Conservation (phyloP, 129 eudicot genomes). For the Arctium minus region DNA sequence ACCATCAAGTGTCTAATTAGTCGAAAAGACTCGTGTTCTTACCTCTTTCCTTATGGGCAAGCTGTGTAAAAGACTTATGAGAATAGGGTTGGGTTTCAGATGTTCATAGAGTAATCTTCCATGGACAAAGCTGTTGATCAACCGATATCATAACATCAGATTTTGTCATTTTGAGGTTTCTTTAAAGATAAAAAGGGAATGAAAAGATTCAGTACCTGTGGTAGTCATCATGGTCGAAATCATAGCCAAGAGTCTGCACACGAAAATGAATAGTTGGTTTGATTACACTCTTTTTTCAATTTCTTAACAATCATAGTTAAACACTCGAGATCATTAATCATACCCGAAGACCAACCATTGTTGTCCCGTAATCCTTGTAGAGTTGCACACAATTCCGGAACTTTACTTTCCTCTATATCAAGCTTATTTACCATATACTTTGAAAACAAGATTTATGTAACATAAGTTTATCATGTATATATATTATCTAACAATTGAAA, state of each 20-base stretch:
- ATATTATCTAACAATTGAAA: neutral
- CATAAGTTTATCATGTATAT: neutral
- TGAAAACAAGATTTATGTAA: slow-evolving; percentile 13
- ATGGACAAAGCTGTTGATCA: slow-evolving; percentile 57
- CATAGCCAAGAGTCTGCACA: slow-evolving; percentile 36
- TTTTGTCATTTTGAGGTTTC: neutral
- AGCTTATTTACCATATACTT: slow-evolving; percentile 77
- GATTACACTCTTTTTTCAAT: slow-evolving; percentile 16
- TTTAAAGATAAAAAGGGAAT: neutral
- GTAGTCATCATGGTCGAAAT: slow-evolving; percentile 77
- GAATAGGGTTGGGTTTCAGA: slow-evolving; percentile 71
- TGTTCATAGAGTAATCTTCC: slow-evolving; percentile 81
- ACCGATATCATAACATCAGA: neutral
- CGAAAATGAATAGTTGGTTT: neutral
- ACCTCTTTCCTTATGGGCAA: slow-evolving; percentile 62
- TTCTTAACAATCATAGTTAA: neutral
- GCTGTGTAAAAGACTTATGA: slow-evolving; percentile 70
- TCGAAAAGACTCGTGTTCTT: neutral
- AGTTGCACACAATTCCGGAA: slow-evolving; percentile 59
- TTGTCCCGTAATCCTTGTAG: slow-evolving; percentile 89
- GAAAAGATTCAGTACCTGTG: slow-evolving; percentile 48
- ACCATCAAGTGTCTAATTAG: neutral
- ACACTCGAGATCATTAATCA: neutral
- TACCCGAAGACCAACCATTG: slow-evolving; percentile 60
- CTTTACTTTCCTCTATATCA: slow-evolving; percentile 65